A percentile compares a stretch with the other conserved stretches of the same genome.
phyloP scores from a whole-genome alignment of 1,139 yeast species.

The Candida glucosophila region DNA sequence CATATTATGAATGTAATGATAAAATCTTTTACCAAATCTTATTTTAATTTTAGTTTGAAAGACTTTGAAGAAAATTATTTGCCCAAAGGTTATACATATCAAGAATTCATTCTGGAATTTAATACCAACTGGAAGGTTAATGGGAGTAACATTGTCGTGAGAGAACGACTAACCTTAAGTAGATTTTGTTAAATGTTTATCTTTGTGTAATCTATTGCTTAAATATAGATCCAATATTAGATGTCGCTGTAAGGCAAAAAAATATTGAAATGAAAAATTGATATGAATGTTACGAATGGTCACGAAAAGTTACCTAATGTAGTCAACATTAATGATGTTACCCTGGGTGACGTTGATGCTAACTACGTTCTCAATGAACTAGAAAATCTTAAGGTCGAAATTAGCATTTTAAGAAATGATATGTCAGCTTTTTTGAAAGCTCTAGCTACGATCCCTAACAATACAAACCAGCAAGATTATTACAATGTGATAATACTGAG shows the following conservation, averaged over 20 bases:
- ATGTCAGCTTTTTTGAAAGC: conserved; percentile 33
- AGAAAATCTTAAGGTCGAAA: conserved; percentile 35
- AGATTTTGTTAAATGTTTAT: no score
- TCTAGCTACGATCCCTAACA: conserved; percentile 28
- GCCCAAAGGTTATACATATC: conserved; percentile 19
- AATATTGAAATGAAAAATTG: no score
- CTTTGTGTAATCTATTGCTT: no score
- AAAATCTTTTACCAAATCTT: conserved; percentile 23
- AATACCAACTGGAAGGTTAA: conserved; percentile 20
- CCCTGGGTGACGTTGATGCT: conserved; percentile 36
- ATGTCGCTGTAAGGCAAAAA: no score
- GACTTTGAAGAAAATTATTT: conserved; percentile 17
- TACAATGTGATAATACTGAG: conserved; percentile 19
- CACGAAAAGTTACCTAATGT: conserved; percentile 20
- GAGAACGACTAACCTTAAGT: conserved; percentile 11
- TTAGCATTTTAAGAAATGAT: conserved; percentile 35
- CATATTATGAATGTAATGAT: conserved; percentile 22
- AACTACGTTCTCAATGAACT: conserved; percentile 28
- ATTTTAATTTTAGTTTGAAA: conserved; percentile 19
- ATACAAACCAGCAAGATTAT: conserved; percentile 31
- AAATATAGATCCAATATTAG: no score
- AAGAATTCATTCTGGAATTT: conserved; percentile 12
- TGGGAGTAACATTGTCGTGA: conserved; percentile 14
- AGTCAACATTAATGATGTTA: conserved; percentile 38
- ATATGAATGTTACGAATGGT: neutral